A percentile compares a stretch with the other conserved stretches of the same genome.
These are phyloP conservation scores for Agarophyton chilense DNA, from an alignment of 23 red algal species.

Conservation along the genomic window DNA sequence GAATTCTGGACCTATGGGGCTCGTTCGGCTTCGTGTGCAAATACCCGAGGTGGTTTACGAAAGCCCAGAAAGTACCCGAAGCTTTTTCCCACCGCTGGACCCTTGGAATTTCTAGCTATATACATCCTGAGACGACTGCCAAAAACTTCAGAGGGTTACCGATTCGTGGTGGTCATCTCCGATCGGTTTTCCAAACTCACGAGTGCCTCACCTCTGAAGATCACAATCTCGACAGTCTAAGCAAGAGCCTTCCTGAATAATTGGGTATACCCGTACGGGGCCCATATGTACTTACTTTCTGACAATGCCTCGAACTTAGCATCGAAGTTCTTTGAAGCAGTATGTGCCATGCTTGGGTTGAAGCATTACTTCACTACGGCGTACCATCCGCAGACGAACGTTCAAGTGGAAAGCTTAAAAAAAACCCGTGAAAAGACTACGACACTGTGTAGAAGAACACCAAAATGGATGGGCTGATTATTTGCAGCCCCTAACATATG, in stretches of 20 bases:
- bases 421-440: neutral
- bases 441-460: slow-evolving; percentile 23
- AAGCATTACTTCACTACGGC: too few species aligned
- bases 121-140: slow-evolving; percentile 2
- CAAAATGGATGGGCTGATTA: too few species aligned
- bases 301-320: slow-evolving; percentile 8
- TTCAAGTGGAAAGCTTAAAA: too few species aligned
- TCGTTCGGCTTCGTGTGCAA: neutral
- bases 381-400: too few species aligned
- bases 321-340: too few species aligned
- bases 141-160: neutral
- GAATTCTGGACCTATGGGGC: neutral
- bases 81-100: too few species aligned
- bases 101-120: slow-evolving; percentile 29
- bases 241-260: neutral
- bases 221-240: neutral
- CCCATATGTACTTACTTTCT: neutral
- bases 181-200: slow-evolving; percentile 38
- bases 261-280: slow-evolving; percentile 34
- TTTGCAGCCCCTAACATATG: neutral
- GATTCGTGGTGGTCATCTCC: slow-evolving; percentile 27
- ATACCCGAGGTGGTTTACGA: neutral
- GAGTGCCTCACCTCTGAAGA: neutral
- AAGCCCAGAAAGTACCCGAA: slow-evolving; percentile 10
- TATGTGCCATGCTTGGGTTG: too few species aligned